Base-by-base conservation (phyloP, 2,329 filamentous ascomycete species). In the Alternaria metachromatica region DNA sequence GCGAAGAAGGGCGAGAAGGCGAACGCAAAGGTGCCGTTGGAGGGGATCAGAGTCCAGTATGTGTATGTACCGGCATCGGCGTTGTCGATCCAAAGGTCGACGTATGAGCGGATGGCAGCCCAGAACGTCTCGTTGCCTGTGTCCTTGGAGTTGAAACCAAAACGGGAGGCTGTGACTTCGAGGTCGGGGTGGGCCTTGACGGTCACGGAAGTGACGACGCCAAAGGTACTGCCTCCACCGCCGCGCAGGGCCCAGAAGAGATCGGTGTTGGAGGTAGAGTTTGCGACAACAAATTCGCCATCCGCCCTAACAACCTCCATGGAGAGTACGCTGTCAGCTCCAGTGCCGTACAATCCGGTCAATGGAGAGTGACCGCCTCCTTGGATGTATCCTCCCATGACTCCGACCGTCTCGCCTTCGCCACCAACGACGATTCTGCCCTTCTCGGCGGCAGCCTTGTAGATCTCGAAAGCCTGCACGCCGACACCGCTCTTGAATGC, bases 321-420 rank as follows among this genome's bases (percentile, higher is more conserved):
- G 7, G 76, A 68, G 20, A 80, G 73, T 6, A 79, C 75, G n/a
- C 78, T 76, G 61, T 79, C 77, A 15, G 77, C 76, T 21, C 75
- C 78, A 5, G 74, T 79, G 4, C 77, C 78, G 65, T 84, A 84
- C 76, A 63, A 82, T 78, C 66, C 75, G 11, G 83, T 83, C 57
- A 89, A 69, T 3, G 86, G 86, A 11, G 83, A 85, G 73, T 89
- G 86, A 0, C 87, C 87, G 46, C 85, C 87, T 12, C 85, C 86
- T 44, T 78, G 77, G 7, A 80, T 77, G 67, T 80, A 83, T 10
- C 81, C 80, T 20, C 77, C 77, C 65, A 78, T 83, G 71, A 86
- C 79, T 23, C 87, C 87, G 11, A 89, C 85, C 3, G 83, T 85
- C 65, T 80, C 77, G 10, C 78, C 78, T 51, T 80, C 84, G 5